Evolutionary conservation across 306 rosid genomes (phyloP).

Genomic region (Macrotyloma uniflorum): DNA sequence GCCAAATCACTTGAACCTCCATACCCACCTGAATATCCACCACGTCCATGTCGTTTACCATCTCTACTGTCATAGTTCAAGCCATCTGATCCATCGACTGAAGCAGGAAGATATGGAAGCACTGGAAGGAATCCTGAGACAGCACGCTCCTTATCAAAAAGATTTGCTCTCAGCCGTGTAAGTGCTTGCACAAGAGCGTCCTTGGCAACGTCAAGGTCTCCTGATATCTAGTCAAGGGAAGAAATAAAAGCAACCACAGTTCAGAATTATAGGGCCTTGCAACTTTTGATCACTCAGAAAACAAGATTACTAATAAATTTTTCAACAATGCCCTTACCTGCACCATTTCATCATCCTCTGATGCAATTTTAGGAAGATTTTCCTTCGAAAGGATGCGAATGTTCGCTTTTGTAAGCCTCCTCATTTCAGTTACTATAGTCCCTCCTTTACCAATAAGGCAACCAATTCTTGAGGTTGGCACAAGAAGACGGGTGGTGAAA

Average conservation of each 20-base stretch:
- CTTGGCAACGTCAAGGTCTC: constrained; percentile 91
- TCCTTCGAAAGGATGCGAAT: constrained; percentile 89
- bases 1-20: constrained; percentile 78
- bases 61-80: constrained; percentile 81
- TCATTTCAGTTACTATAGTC: constrained; percentile 84
- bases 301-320: not conserved
- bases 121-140: constrained; percentile 73
- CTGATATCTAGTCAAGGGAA: constrained; percentile 65
- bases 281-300: not conserved
- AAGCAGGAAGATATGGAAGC: constrained; percentile 81
- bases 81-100: constrained; percentile 75
- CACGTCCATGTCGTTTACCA: constrained; percentile 74
- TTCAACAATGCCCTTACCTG: constrained; percentile 58
- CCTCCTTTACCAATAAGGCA: constrained; percentile 99
- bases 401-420: constrained; percentile 89
- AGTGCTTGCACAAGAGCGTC: constrained; percentile 94
- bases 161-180: constrained; percentile 77
- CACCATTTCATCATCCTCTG: constrained; percentile 97
- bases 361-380: constrained; percentile 84
- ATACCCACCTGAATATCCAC: constrained; percentile 72
- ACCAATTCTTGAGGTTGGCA: constrained; percentile 90
- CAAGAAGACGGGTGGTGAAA: constrained; percentile 84
- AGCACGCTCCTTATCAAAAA: constrained; percentile 93
- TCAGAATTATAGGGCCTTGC: constrained; percentile 25
- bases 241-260: not conserved